phyloP scores from a whole-genome alignment of 2,329 filamentous ascomycete species.

The Cladosporium sp. region DNA sequence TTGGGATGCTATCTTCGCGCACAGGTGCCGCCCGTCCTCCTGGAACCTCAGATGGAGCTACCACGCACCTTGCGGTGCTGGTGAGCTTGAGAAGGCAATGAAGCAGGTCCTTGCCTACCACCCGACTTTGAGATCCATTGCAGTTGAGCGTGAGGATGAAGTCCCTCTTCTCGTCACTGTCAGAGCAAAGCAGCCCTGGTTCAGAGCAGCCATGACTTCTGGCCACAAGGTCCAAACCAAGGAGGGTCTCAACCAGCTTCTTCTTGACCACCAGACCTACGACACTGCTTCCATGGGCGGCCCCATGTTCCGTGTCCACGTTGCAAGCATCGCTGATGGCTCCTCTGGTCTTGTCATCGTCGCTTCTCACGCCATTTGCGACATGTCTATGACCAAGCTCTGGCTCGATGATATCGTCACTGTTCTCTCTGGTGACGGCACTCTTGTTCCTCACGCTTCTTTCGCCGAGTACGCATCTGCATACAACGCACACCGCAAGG shows the following conservation, averaged over 20 bases:
- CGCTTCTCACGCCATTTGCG: conserved; percentile 29
- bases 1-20: conserved; percentile 31
- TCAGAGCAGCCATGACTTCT: conserved; percentile 26
- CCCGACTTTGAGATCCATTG: conserved; percentile 28
- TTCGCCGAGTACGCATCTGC: conserved; percentile 32
- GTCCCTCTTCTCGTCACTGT: conserved; percentile 28
- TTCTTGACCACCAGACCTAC: conserved; percentile 25
- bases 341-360: conserved; percentile 28
- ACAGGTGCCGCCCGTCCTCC: conserved; percentile 26
- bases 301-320: conserved; percentile 27
- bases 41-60: conserved; percentile 32
- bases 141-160: conserved; percentile 22
- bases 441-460: conserved; percentile 24
- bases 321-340: conserved; percentile 26
- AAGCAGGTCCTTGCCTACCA: conserved; percentile 27
- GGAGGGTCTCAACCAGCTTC: conserved; percentile 25
- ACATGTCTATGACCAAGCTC: conserved; percentile 32
- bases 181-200: conserved; percentile 24
- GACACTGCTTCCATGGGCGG: conserved; percentile 28
- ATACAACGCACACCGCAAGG: conserved; percentile 27
- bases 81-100: conserved; percentile 23
- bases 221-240: conserved; percentile 28
- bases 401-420: conserved; percentile 30
- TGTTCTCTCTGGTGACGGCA: conserved; percentile 24
- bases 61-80: conserved; percentile 21